These are phyloP conservation scores for Claviceps arundinis DNA, from an alignment of 2,329 filamentous ascomycete species.

Conservation along the genomic window DNA sequence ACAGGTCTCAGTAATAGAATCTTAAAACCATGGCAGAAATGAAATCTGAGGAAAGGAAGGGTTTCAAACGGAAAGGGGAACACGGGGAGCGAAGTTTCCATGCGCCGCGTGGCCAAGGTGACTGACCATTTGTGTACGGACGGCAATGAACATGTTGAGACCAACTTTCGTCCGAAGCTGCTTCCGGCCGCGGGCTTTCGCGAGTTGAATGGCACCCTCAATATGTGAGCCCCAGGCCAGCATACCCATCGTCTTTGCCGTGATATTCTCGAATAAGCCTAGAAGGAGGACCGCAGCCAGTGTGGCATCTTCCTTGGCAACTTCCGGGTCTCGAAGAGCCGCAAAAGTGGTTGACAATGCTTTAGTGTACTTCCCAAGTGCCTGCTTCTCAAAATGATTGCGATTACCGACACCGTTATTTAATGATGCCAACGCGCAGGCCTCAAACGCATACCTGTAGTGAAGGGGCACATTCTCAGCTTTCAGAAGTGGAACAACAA, in stretches of 20 bases:
- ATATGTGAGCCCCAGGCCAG: slow-evolving; percentile 50
- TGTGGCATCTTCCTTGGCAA: slow-evolving; percentile 41
- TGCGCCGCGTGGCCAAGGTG: background rate
- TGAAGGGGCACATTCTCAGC: slow-evolving; percentile 29
- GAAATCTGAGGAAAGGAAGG: background rate
- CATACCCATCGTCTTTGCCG: slow-evolving; percentile 38
- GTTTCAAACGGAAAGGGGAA: too few species aligned
- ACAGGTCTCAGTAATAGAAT: slow-evolving; percentile 2
- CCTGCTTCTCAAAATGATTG: slow-evolving; percentile 22
- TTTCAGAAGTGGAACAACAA: slow-evolving; percentile 41
- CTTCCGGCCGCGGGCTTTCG: slow-evolving; percentile 42
- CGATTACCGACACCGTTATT: slow-evolving; percentile 33
- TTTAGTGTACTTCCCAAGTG: slow-evolving; percentile 39
- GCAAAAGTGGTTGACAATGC: slow-evolving; percentile 39
- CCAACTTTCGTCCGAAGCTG: slow-evolving; percentile 41
- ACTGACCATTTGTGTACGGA: slow-evolving; percentile 46
- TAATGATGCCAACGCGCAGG: slow-evolving; percentile 44
- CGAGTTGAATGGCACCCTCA: slow-evolving; percentile 49
- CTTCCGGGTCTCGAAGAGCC: slow-evolving; percentile 36
- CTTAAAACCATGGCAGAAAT: background rate
- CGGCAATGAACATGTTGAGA: slow-evolving; percentile 42
- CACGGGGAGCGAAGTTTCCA: background rate
- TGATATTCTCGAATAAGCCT: slow-evolving; percentile 48
- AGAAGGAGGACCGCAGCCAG: slow-evolving; percentile 46
- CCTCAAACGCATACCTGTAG: slow-evolving; percentile 43